Conservation (phyloP, 192 early-diverging fungal species). For the Backusella liffmaniae region DNA sequence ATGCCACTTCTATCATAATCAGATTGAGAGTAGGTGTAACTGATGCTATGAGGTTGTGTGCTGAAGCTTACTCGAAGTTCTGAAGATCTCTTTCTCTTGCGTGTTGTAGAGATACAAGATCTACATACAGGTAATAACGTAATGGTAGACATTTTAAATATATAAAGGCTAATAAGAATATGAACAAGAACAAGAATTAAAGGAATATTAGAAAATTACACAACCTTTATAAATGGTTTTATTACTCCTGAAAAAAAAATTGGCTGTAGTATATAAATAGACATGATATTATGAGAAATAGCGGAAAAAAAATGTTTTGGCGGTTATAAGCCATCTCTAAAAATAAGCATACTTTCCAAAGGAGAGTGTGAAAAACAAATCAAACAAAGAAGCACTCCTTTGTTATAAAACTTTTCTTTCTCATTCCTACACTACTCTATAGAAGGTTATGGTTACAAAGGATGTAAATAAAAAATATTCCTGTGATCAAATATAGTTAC, state of each 20-base stretch:
- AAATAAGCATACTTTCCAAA: conserved; percentile 1
- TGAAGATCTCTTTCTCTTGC: conserved; percentile 7
- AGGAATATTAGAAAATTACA: no score
- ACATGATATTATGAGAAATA: conserved; percentile 1
- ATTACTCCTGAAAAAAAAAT: conserved; percentile 2
- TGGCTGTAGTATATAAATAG: conserved; percentile 2
- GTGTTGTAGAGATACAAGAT: conserved; percentile 3
- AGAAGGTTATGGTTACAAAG: background rate
- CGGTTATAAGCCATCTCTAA: conserved; percentile 4
- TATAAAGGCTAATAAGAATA: background rate
- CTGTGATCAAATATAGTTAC: background rate
- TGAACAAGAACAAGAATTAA: background rate
- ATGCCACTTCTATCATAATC: conserved; percentile 31
- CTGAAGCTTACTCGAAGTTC: conserved; percentile 21
- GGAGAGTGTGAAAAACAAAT: conserved; percentile 4
- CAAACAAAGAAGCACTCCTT: conserved; percentile 6
- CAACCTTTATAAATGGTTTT: background rate
- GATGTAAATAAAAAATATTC: conserved; percentile 1
- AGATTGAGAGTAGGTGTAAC: conserved; percentile 22
- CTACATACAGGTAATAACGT: background rate
- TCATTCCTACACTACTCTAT: background rate
- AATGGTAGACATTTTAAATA: conserved; percentile 3
- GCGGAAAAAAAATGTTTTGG: conserved; percentile 2
- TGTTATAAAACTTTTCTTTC: conserved; percentile 6
- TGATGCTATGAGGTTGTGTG: conserved; percentile 15